Base-by-base conservation (phyloP, 176 grass and related monocot genomes). In the Eragrostis curvula region DNA sequence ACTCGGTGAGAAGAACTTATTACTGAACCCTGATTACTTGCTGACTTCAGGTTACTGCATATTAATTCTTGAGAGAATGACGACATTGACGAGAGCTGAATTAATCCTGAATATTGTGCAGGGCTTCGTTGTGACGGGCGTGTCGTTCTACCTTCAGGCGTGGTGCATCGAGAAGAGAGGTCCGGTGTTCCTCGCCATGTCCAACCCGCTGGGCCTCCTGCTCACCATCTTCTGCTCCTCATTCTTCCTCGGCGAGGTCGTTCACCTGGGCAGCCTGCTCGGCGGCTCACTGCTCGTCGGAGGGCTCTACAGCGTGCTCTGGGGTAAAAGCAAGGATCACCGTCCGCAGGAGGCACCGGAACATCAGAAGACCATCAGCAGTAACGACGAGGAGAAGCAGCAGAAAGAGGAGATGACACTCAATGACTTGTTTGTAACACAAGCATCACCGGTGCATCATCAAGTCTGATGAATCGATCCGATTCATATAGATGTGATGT, bases 111-210 rank as follows among this genome's bases (percentile, higher is more conserved):
- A n/a, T n/a, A n/a, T n/a, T n/a, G n/a, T n/a, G n/a, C n/a, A n/a
- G n/a, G 89, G 92, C 0, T 45, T 93, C 15, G 61, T 81, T 9
- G 84, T 91, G 28, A 89, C 91, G 2, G 86, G 88, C 8, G 68
- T 91, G 30, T 84, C 84, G 10, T 91, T 89, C 79, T 97, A 97
- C 81, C 86, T 97, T 20, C 83, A 85, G 80, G 73, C 86, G 9
- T 97, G 94, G 94, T 93, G 91, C 61, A 82, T 89, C 8, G 91
- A 93, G 78, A 93, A 85, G 81, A 79, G 85, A 5, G 94, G 94
- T 0, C 81, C 91, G 0, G 88, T 97, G 45, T 93, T 97, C 77
- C 50, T 89, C 10, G 84, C 79, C 41, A 97, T 97, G 41, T 91
- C 84, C 60, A 88, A 77, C 41, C 94, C 94, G 13, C 62, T 97